Evolutionary conservation across 176 grass and related monocot species (phyloP), one percentile per base, ranked within the genome.

Genomic region (Oryza brachyantha): DNA sequence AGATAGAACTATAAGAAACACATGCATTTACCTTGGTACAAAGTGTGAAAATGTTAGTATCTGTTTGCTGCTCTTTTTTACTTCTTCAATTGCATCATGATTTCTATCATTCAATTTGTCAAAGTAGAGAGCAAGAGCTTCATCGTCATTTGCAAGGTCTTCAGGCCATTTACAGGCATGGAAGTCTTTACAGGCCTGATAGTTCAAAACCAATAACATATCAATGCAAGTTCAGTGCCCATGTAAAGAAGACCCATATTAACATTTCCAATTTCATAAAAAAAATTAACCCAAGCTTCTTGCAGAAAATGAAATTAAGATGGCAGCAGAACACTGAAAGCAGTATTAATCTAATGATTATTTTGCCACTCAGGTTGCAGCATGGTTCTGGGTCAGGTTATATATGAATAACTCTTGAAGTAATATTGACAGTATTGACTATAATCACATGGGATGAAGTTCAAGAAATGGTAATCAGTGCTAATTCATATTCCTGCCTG

Each of bases 41-140:
- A 97, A 97, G 74, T 97, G 95, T 80, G 95, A 97, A 89, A 97
- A 94, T 58, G 92, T 97, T 74, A 97, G 70, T 78, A 94, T 86
- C 11, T 92, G 79, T 78, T 69, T 92, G 76, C 89, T 92, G 64
- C 12, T 84, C 22, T 35, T 94, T 72, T 92, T 88, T 38, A 97
- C 89, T 83, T 92, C 91, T 81, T 97, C 81, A 52, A 92, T 88
- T 60, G 89, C 75, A 59, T 81, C 88, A 71, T 82, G 77, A 28
- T 94, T 84, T 59, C 84, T 85, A 69, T 97, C 95, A 85, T 97
- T 97, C 70, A 97, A 79, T 71, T 83, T 73, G 79, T 97, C 95
- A 78, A 97, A 97, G 80, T 92, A 88, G 71, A 84, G 70, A 72
- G 95, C 91, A 69, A 98, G 85, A 75, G 83, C 74, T 52, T 90